Percentiles rank a stretch among this genome's conserved stretches.
phyloP scores from a whole-genome alignment of 1,284 basidiomycete genomes.

The Xerocomus nothofagi region DNA sequence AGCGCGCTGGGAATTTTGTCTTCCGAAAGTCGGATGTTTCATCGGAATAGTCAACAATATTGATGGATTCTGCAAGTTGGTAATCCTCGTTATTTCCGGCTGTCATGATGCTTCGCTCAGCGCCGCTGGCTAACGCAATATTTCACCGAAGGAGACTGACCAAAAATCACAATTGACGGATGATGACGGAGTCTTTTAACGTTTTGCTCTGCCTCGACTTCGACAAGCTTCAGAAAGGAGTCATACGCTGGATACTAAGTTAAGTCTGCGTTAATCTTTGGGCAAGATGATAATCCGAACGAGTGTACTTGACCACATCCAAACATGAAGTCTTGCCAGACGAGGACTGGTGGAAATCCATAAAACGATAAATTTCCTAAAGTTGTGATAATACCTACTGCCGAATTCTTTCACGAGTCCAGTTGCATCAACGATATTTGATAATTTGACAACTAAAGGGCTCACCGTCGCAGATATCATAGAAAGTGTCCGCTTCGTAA shows the following conservation, averaged over 20 bases:
- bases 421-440: not conserved
- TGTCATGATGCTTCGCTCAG: conserved; percentile 27
- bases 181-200: conserved; percentile 75
- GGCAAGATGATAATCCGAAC: conserved; percentile 7
- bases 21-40: conserved; percentile 79
- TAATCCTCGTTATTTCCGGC: conserved; percentile 94
- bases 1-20: conserved; percentile 81
- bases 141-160: conserved; percentile 40
- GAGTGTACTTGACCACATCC: conserved; percentile 69
- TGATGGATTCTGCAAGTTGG: conserved; percentile 74
- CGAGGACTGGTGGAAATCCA: conserved; percentile 55
- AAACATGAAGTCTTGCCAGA: conserved; percentile 91
- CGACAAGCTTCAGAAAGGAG: conserved; percentile 64
- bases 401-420: conserved; percentile 54
- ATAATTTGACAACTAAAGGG: not conserved
- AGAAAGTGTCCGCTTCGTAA: conserved; percentile 78
- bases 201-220: conserved; percentile 69
- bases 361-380: not conserved
- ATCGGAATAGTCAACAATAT: conserved; percentile 81
- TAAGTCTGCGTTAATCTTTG: not conserved
- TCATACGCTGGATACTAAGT: conserved; percentile 75
- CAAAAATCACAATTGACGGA: conserved; percentile 81
- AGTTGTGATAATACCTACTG: conserved; percentile 43
- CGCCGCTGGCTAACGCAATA: not conserved
- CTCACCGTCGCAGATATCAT: conserved; percentile 76